Evolutionary conservation across 2,329 filamentous ascomycete species (phyloP).

Genomic region (Cordyceps sp.): DNA sequence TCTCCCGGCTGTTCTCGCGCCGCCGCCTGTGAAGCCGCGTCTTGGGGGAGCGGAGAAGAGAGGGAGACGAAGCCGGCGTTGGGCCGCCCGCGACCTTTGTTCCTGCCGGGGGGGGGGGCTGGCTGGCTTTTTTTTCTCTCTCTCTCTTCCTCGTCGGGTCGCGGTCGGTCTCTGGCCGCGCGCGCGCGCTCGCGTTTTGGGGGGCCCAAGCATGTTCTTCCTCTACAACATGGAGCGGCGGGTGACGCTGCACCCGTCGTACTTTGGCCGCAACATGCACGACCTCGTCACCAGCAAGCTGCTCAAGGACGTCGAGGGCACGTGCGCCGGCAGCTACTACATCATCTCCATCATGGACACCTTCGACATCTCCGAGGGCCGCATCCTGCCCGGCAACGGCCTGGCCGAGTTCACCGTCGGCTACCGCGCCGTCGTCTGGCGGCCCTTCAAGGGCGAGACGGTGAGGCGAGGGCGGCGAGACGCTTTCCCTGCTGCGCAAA

Average conservation of each 20-base stretch:
- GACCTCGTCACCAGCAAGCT: conserved; percentile 82
- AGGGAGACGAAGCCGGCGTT: no score
- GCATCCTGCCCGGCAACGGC: conserved; percentile 80
- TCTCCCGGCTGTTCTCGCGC: no score
- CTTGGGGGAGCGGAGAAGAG: no score
- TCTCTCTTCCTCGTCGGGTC: no score
- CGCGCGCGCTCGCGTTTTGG: no score
- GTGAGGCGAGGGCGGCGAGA: conserved; percentile 33
- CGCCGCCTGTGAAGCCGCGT: no score
- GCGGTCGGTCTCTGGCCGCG: no score
- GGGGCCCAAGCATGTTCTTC: conserved; percentile 76
- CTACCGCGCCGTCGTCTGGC: conserved; percentile 93
- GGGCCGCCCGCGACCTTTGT: no score
- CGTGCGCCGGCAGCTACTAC: conserved; percentile 89
- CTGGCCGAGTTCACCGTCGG: conserved; percentile 88
- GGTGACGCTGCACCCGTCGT: conserved; percentile 90
- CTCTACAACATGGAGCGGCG: conserved; percentile 91
- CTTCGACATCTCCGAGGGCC: conserved; percentile 84
- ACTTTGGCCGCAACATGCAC: conserved; percentile 87
- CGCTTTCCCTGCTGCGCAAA: conserved; percentile 2
- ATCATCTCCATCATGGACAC: conserved; percentile 97
- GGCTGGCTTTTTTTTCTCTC: no score
- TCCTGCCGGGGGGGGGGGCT: no score
- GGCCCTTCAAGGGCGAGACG: conserved; percentile 95
- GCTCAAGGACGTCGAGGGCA: conserved; percentile 84